phyloP scores from a whole-genome alignment of 2,329 filamentous ascomycete species.

The Aureobasidium sp. region DNA sequence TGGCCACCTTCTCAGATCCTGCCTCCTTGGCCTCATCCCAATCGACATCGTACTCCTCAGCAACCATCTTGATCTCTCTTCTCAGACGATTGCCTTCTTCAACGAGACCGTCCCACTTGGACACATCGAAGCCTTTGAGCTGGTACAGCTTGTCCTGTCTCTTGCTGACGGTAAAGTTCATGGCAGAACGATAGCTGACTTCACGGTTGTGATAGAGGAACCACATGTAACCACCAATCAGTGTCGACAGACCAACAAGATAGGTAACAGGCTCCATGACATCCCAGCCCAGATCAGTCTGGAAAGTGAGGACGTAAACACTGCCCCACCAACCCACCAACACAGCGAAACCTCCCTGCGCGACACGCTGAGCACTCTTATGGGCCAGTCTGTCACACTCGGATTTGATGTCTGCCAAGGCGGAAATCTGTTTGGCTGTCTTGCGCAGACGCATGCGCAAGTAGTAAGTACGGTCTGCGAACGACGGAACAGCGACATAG shows the following conservation, averaged over 20 bases:
- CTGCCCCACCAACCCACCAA: constrained; percentile 71
- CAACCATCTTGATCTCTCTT: constrained; percentile 69
- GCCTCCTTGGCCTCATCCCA: constrained; percentile 68
- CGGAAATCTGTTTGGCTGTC: constrained; percentile 58
- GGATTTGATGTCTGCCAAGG: constrained; percentile 64
- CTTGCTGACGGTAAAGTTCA: constrained; percentile 76
- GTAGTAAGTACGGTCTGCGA: constrained; percentile 85
- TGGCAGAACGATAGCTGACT: constrained; percentile 74
- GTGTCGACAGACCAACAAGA: constrained; percentile 71
- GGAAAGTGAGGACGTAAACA: constrained; percentile 61
- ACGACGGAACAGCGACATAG: constrained; percentile 72
- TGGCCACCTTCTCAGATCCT: constrained; percentile 43
- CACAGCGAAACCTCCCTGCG: constrained; percentile 67
- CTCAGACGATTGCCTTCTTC: constrained; percentile 71
- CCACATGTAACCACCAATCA: constrained; percentile 89
- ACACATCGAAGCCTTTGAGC: constrained; percentile 63
- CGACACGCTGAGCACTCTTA: constrained; percentile 66
- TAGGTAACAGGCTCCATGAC: constrained; percentile 88
- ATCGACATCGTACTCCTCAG: constrained; percentile 81
- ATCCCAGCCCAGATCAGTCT: constrained; percentile 78
- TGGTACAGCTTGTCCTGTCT: constrained; percentile 72
- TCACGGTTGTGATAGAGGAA: constrained; percentile 89
- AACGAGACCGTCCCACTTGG: constrained; percentile 68
- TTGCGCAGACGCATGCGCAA: constrained; percentile 68
- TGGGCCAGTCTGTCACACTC: constrained; percentile 75